Conservation (phyloP, 2,329 filamentous ascomycete genomes). For the Aspergillus pseudotamarii region DNA sequence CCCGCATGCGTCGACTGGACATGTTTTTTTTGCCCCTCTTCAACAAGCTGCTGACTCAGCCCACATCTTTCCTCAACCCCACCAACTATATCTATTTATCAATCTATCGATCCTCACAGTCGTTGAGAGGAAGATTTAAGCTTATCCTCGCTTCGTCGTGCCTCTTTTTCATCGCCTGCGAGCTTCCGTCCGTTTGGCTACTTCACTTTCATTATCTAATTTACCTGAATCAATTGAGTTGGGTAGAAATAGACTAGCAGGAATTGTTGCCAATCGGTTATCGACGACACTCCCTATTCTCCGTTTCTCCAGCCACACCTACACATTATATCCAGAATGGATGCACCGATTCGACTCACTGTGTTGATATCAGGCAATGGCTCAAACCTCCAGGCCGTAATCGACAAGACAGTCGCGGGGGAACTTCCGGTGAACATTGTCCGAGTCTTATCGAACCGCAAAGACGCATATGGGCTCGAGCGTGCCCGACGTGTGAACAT, state of each 20-base stretch:
- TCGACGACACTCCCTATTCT: neutral
- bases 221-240: neutral
- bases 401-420: constrained; percentile 58
- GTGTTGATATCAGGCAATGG: constrained; percentile 75
- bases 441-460: constrained; percentile 68
- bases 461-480: constrained; percentile 65
- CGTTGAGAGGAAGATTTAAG: neutral
- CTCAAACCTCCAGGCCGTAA: constrained; percentile 78
- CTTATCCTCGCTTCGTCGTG: neutral
- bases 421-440: constrained; percentile 58
- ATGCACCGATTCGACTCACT: constrained; percentile 55
- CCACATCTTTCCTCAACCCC: neutral
- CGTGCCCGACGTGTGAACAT: constrained; percentile 65
- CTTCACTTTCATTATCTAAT: no score
- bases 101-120: neutral
- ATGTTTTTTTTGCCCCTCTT: neutral
- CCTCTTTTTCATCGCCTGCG: neutral
- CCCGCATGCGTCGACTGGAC: neutral
- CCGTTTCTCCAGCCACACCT: neutral
- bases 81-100: constrained; percentile 2
- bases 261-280: neutral
- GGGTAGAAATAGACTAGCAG: neutral
- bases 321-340: constrained; percentile 23
- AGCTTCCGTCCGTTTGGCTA: no score
- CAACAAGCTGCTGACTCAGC: constrained; percentile 6